Conservation (phyloP, 306 rosid species). For the Crotalaria pallida region DNA sequence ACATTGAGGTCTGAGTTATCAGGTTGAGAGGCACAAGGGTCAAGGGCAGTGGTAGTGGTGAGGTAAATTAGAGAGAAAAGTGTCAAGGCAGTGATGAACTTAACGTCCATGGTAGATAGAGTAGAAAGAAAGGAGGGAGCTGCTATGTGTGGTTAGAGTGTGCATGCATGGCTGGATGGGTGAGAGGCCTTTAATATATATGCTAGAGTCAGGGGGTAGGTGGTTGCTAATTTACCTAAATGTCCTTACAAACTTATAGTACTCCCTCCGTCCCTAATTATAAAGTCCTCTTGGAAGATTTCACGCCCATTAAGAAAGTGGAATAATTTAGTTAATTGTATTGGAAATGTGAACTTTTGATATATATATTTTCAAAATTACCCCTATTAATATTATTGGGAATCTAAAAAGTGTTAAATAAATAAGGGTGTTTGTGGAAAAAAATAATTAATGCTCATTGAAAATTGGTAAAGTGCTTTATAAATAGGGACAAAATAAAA, state of each 20-base stretch:
- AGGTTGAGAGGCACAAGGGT: constrained; percentile 47
- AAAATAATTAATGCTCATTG: too few relatives aligned
- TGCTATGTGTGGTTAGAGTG: background rate
- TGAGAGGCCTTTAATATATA: background rate
- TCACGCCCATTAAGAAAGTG: too few relatives aligned
- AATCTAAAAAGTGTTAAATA: too few relatives aligned
- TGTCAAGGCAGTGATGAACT: background rate
- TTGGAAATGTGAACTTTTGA: too few relatives aligned
- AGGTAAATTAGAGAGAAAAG: constrained; percentile 28
- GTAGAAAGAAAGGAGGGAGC: background rate
- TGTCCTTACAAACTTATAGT: constrained; percentile 21
- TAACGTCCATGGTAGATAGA: constrained; percentile 41
- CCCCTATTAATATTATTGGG: too few relatives aligned
- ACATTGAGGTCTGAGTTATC: constrained; percentile 53
- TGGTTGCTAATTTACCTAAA: constrained; percentile 15
- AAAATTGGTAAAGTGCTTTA: too few relatives aligned
- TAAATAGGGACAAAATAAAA: too few relatives aligned
- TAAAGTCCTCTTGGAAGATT: too few relatives aligned
- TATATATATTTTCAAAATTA: too few relatives aligned
- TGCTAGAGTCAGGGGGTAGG: background rate
- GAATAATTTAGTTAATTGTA: too few relatives aligned
- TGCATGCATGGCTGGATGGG: constrained; percentile 25
- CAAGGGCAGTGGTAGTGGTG: constrained; percentile 21
- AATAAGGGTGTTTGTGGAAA: too few relatives aligned
- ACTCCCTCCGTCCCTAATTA: too few relatives aligned